Base-by-base conservation (phyloP, 805 yeast genomes). In the Zygosaccharomyces bisporus region DNA sequence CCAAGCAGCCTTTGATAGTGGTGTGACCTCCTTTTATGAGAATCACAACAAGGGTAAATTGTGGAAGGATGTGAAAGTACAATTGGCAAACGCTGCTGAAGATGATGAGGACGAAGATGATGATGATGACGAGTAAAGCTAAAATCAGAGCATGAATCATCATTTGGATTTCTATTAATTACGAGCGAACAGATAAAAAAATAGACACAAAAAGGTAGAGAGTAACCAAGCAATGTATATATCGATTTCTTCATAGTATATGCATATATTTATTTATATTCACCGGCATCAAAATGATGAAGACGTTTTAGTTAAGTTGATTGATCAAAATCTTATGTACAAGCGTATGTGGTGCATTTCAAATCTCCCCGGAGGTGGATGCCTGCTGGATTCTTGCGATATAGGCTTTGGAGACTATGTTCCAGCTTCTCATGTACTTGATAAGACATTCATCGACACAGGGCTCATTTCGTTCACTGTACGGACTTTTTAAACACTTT, bases 381-480 rank as follows among this genome's bases (percentile, higher is more conserved):
- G 73, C 70, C 56, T 76, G 76, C 66, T 83, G 89, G 55, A 87
- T 84, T 64, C 95, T 78, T 21, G 78, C 61, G 41, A 88, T 78
- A 65, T 88, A 89, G 8, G 86, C 72, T 61, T 79, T 81, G 9
- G 95, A 86, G 34, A 90, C 74, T 43, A 82, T 72, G 57, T 89
- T 88, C 96, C 96, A 90, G 25, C 95, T 80, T 64, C 84, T 78
- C 91, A 89, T 83, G 66, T 86, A 90, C 68, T 87, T 90, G 52
- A 83, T 81, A 55, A 85, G 74, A 63, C 98, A 90, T 63, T 81
- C 83, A 47, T 74, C 77, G 38, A 86, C 75, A 68, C 96, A 89
- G 21, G 66, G 67, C 44, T 78, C 77, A 57, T 89, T 88, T 5
- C 69, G 73, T 1, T 71, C 52, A 16, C 74, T 56, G 31, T 79